phyloP scores from a whole-genome alignment of 139 green algal genomes.

The Eudorina sp. region DNA sequence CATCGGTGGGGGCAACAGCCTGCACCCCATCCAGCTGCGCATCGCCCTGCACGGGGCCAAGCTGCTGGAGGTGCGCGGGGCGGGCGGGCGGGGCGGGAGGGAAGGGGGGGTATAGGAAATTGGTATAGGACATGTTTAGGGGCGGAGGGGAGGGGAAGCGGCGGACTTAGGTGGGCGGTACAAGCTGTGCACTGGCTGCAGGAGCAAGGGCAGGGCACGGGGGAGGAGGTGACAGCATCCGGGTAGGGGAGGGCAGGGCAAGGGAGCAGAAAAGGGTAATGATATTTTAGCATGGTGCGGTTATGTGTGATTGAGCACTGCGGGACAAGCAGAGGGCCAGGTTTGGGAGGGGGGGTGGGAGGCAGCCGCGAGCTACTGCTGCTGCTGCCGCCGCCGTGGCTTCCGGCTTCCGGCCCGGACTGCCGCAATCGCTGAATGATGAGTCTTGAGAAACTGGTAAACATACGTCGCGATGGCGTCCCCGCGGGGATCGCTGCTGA shows the following conservation, averaged over 20 bases:
- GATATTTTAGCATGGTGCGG: too few species aligned
- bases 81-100: not conserved
- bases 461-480: not conserved
- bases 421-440: constrained; percentile 10
- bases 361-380: too few species aligned
- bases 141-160: too few species aligned
- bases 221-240: not conserved
- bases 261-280: not conserved
- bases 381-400: too few species aligned
- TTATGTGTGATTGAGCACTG: not conserved
- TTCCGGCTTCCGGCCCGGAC: too few species aligned
- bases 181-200: too few species aligned
- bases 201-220: not conserved
- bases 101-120: too few species aligned
- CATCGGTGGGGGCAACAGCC: constrained; percentile 83
- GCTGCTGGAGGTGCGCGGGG: constrained; percentile 80
- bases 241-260: not conserved
- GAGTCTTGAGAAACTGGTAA: constrained; percentile 28
- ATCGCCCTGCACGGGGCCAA: constrained; percentile 88
- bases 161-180: too few species aligned
- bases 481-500: constrained; percentile 6
- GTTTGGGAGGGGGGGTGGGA: too few species aligned
- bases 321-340: too few species aligned
- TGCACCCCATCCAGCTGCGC: constrained; percentile 93
- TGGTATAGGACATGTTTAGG: too few species aligned